Evolutionary conservation across 2,329 filamentous ascomycete genomes (phyloP).

Genomic region (Emydomyces testavorans): DNA sequence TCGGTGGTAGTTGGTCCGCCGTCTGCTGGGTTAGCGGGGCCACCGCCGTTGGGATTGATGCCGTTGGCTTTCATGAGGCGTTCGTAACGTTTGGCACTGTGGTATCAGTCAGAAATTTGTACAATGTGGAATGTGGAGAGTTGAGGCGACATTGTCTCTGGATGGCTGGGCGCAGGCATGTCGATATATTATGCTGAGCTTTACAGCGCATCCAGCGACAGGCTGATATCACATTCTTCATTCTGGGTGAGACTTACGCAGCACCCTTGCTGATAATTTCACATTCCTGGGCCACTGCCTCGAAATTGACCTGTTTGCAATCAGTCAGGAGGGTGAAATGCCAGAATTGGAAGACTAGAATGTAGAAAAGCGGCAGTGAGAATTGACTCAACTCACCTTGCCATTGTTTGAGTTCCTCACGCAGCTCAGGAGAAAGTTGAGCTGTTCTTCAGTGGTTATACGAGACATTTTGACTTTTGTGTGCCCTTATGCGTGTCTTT

Average conservation of each 20-base stretch:
- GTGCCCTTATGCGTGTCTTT: not conserved
- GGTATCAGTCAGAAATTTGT: not conserved
- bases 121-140: not conserved
- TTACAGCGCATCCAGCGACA: not conserved
- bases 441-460: conserved; percentile 44
- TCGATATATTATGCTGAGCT: not conserved
- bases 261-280: conserved; percentile 54
- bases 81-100: conserved; percentile 56
- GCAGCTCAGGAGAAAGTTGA: conserved; percentile 56
- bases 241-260: conserved; percentile 46
- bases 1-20: conserved; percentile 15
- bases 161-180: too few species aligned
- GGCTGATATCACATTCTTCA: not conserved
- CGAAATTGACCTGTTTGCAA: conserved; percentile 49
- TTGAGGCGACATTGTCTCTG: not conserved
- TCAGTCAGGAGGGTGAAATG: conserved; percentile 8
- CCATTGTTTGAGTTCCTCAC: conserved; percentile 51
- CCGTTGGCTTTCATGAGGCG: conserved; percentile 51
- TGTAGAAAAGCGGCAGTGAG: too few species aligned
- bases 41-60: conserved; percentile 28
- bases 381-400: conserved; percentile 41
- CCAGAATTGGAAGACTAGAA: not conserved
- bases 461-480: conserved; percentile 44
- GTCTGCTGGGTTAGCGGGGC: not conserved
- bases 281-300: conserved; percentile 52